Percentiles rank a stretch among this genome's conserved stretches.
Conservation (phyloP, 192 early-diverging fungal species). For the Umbelopsis ramanniana region DNA sequence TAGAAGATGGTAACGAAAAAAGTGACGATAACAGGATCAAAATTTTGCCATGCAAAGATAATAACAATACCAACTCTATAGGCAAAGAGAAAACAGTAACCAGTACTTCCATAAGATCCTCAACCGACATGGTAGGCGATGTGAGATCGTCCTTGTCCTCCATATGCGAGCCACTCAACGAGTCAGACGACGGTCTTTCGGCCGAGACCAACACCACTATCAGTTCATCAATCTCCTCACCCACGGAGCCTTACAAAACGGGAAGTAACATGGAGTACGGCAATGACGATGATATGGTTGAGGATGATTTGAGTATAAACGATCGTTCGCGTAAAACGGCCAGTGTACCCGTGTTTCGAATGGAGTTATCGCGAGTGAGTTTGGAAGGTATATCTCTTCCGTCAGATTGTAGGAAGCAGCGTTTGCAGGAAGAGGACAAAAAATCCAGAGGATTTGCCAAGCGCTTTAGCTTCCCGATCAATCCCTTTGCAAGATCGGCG, state of each 20-base stretch:
- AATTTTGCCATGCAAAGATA: no score
- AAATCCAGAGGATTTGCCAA: background rate
- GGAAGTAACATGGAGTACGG: background rate
- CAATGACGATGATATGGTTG: background rate
- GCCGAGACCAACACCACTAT: background rate
- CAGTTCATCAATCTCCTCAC: background rate
- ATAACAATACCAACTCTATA: no score
- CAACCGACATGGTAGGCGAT: background rate
- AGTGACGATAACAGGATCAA: no score
- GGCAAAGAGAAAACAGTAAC: no score
- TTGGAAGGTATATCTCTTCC: background rate
- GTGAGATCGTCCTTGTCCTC: background rate
- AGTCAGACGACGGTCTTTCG: background rate
- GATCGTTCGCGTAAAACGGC: background rate
- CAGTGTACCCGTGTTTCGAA: background rate
- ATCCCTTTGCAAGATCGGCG: slow-evolving; percentile 2
- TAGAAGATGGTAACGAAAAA: no score
- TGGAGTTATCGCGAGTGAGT: background rate
- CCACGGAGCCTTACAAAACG: background rate
- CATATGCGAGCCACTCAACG: background rate
- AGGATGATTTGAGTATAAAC: background rate
- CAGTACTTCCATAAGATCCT: background rate
- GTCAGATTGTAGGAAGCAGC: background rate
- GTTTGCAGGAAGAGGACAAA: background rate
- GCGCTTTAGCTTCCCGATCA: slow-evolving; percentile 11